Conservation (phyloP, 495 filamentous ascomycete species). For the Pseudevernia furfuracea region DNA sequence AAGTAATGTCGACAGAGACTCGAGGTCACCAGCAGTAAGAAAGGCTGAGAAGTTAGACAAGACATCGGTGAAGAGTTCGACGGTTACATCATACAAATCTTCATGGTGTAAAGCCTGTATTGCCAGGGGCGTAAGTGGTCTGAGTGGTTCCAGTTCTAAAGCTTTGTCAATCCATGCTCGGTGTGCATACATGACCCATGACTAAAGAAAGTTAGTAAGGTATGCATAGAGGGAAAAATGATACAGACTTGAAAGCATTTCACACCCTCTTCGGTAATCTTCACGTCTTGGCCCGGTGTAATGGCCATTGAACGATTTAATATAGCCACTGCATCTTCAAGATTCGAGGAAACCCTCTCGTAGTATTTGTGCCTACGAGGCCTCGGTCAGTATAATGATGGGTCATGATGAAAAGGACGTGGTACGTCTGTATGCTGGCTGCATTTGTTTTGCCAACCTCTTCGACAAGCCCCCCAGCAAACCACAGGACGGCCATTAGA, state of each 20-base stretch:
- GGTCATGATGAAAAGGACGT: constrained; percentile 12
- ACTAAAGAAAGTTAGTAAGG: constrained; percentile 28
- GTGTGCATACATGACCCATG: constrained; percentile 65
- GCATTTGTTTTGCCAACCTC: constrained; percentile 62
- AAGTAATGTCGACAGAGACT: constrained; percentile 48
- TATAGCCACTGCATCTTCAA: constrained; percentile 42
- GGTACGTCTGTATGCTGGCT: constrained; percentile 49
- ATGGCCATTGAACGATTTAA: constrained; percentile 39
- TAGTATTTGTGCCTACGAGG: constrained; percentile 40
- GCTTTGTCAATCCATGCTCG: constrained; percentile 47
- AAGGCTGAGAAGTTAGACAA: constrained; percentile 57
- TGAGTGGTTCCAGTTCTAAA: constrained; percentile 47
- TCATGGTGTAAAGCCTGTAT: constrained; percentile 49
- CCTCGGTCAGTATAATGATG: constrained; percentile 14
- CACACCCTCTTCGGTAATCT: constrained; percentile 43
- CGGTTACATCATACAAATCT: constrained; percentile 48
- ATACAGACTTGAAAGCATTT: constrained; percentile 50
- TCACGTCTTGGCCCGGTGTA: constrained; percentile 22
- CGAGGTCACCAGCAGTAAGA: constrained; percentile 48
- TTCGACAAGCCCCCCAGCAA: constrained; percentile 64
- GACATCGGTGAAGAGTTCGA: constrained; percentile 58
- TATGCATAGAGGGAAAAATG: background rate
- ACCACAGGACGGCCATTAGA: constrained; percentile 59
- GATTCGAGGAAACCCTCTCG: constrained; percentile 43
- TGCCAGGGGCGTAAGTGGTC: constrained; percentile 45